Conservation (phyloP, 2,329 filamentous ascomycete genomes). For the Penicillium sp. region DNA sequence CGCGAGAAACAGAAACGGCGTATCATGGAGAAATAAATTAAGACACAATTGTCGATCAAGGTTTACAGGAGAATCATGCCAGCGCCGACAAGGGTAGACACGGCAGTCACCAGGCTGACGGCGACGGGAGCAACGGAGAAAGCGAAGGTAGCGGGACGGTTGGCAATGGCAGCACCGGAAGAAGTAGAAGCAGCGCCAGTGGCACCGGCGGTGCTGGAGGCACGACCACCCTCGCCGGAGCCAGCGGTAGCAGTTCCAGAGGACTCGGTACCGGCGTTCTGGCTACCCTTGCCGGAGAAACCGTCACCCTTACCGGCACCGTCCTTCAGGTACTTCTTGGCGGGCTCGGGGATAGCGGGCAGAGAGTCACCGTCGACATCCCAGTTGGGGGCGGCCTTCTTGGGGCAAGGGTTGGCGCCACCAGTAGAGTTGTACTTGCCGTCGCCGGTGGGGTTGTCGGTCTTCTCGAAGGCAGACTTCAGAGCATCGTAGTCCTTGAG, state of each 20-base stretch:
- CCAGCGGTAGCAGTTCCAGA: slow-evolving; percentile 55
- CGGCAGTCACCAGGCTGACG: slow-evolving; percentile 55
- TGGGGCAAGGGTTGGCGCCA: slow-evolving; percentile 58
- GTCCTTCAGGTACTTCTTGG: slow-evolving; percentile 60
- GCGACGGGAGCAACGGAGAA: slow-evolving; percentile 56
- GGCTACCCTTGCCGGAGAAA: slow-evolving; percentile 60
- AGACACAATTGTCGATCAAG: slow-evolving; percentile 7
- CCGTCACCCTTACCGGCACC: slow-evolving; percentile 63
- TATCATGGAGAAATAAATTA: slow-evolving; percentile 9
- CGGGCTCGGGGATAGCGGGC: slow-evolving; percentile 61
- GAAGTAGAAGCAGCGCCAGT: slow-evolving; percentile 37
- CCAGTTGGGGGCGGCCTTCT: slow-evolving; percentile 58
- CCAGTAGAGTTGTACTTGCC: slow-evolving; percentile 64
- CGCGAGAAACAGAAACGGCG: slow-evolving; percentile 14
- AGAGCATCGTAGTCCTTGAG: slow-evolving; percentile 66
- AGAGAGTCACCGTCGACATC: slow-evolving; percentile 58
- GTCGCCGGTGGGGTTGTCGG: slow-evolving; percentile 58
- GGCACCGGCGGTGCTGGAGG: slow-evolving; percentile 25
- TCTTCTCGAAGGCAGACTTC: slow-evolving; percentile 55
- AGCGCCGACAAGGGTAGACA: slow-evolving; percentile 60
- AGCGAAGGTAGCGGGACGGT: slow-evolving; percentile 42
- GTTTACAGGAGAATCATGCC: slow-evolving; percentile 40
- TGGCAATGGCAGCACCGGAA: slow-evolving; percentile 7
- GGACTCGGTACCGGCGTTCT: slow-evolving; percentile 57
- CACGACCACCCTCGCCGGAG: slow-evolving; percentile 44